Evolutionary conservation across 2,329 filamentous ascomycete genomes (phyloP).

Genomic region (Penicillium freii): DNA sequence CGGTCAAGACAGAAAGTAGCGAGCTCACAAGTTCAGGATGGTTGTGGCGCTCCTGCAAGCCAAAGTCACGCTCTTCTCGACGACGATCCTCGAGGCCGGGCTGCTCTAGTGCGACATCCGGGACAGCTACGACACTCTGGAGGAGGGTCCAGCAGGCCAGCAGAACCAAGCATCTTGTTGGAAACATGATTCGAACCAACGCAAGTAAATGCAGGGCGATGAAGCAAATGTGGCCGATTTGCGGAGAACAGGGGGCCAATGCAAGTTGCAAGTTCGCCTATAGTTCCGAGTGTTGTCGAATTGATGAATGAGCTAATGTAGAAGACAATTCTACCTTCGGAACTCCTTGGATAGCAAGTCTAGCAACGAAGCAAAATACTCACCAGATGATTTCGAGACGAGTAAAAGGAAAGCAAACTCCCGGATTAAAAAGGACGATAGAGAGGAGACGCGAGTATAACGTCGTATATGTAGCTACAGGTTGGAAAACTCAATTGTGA

Average conservation of each 20-base stretch:
- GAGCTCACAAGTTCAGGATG: constrained; percentile 3
- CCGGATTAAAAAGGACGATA: background rate
- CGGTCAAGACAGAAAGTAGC: constrained; percentile 8
- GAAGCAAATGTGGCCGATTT: background rate
- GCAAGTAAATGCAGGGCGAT: background rate
- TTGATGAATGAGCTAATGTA: background rate
- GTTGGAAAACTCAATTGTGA: constrained; percentile 4
- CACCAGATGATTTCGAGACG: background rate
- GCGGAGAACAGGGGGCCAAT: background rate
- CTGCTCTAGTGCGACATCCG: constrained; percentile 5
- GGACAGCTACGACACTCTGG: constrained; percentile 10
- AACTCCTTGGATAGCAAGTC: background rate
- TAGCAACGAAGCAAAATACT: background rate
- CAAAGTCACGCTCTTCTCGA: background rate
- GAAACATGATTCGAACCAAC: constrained; percentile 19
- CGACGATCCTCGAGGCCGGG: background rate
- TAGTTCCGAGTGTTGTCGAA: background rate
- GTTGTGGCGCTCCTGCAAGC: constrained; percentile 4
- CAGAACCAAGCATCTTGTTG: constrained; percentile 16
- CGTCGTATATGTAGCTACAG: constrained; percentile 19
- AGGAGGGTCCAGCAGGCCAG: constrained; percentile 20
- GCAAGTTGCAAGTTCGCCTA: background rate
- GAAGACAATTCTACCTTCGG: background rate
- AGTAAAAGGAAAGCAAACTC: background rate
- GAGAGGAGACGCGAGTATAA: background rate